Percentiles rank a stretch among this genome's conserved stretches.
Conservation (phyloP, 2,329 filamentous ascomycete species). For the Paradendryphiella salina region DNA sequence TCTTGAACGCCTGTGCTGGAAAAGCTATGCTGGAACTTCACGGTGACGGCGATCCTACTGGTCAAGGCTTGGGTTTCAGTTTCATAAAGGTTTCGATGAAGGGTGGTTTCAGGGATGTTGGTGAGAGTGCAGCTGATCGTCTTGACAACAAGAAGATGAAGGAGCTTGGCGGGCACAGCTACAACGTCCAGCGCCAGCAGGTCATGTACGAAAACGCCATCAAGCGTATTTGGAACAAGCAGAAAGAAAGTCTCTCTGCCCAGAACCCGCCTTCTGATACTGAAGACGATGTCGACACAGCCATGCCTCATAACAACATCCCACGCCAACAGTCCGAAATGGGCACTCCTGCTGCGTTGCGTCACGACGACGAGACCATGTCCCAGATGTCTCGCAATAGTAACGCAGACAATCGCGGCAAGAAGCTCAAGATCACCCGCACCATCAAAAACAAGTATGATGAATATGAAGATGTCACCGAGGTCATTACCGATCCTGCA, state of each 20-base stretch:
- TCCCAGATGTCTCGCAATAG: constrained; percentile 56
- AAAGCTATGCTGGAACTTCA: constrained; percentile 97
- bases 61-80: constrained; percentile 89
- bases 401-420: constrained; percentile 65
- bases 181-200: constrained; percentile 95
- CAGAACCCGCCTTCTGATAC: constrained; percentile 73
- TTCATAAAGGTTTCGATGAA: constrained; percentile 99
- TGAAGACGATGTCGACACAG: constrained; percentile 64
- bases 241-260: constrained; percentile 77
- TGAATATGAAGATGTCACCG: constrained; percentile 56
- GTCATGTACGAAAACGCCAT: constrained; percentile 91
- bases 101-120: constrained; percentile 88
- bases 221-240: constrained; percentile 86
- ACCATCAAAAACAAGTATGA: constrained; percentile 65
- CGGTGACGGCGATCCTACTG: constrained; percentile 91
- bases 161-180: constrained; percentile 82
- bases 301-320: constrained; percentile 49
- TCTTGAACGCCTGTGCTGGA: constrained; percentile 87
- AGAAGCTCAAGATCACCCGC: constrained; percentile 73
- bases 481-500: constrained; percentile 66
- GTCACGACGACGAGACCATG: constrained; percentile 70
- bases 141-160: constrained; percentile 74
- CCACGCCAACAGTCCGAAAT: constrained; percentile 62
- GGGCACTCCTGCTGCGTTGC: constrained; percentile 57
- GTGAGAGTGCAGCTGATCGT: constrained; percentile 84